These are phyloP conservation scores for Thelonectria rubi DNA, from an alignment of 2,329 filamentous ascomycete species.

Conservation along the genomic window DNA sequence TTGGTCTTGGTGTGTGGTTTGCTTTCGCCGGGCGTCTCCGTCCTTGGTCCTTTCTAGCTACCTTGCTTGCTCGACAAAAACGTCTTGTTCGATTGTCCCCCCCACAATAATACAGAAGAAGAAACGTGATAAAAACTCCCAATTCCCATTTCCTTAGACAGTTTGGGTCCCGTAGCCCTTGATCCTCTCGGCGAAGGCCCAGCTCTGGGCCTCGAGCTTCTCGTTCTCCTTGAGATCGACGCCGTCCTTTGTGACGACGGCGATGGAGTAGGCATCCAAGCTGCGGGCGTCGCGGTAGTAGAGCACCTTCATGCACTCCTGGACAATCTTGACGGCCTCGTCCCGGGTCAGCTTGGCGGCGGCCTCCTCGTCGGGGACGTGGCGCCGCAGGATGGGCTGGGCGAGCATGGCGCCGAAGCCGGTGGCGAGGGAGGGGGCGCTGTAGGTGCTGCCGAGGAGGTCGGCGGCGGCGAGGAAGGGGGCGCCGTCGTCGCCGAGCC, in stretches of 20 bases:
- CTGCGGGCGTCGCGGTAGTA: slow-evolving; percentile 97
- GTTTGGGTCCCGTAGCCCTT: slow-evolving; percentile 92
- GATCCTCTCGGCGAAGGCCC: slow-evolving; percentile 96
- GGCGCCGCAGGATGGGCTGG: slow-evolving; percentile 85
- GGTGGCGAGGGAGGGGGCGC: slow-evolving; percentile 86
- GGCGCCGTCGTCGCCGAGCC: slow-evolving; percentile 79
- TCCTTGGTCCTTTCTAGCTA: slow-evolving; percentile 12
- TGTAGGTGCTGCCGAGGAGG: slow-evolving; percentile 91
- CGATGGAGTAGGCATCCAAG: slow-evolving; percentile 90
- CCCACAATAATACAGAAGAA: slow-evolving; percentile 16
- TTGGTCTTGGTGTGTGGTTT: slow-evolving; percentile 8
- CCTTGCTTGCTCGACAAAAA: slow-evolving; percentile 14
- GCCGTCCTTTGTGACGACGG: slow-evolving; percentile 87
- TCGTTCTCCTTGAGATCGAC: slow-evolving; percentile 85
- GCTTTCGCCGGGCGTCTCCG: slow-evolving; percentile 8
- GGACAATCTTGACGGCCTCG: slow-evolving; percentile 80
- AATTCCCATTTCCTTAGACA: slow-evolving; percentile 52
- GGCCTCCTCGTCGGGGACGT: slow-evolving; percentile 85
- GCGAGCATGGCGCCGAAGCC: slow-evolving; percentile 94
- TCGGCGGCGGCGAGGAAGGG: slow-evolving; percentile 94
- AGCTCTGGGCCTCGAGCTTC: slow-evolving; percentile 94
- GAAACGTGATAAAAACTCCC: slow-evolving; percentile 6
- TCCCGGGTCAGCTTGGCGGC: slow-evolving; percentile 78
- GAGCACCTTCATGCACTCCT: slow-evolving; percentile 97
- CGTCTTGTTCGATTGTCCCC: slow-evolving; percentile 22